Conservation (phyloP, 768 basidiomycete species). For the Trichaptum fuscoviolaceum region DNA sequence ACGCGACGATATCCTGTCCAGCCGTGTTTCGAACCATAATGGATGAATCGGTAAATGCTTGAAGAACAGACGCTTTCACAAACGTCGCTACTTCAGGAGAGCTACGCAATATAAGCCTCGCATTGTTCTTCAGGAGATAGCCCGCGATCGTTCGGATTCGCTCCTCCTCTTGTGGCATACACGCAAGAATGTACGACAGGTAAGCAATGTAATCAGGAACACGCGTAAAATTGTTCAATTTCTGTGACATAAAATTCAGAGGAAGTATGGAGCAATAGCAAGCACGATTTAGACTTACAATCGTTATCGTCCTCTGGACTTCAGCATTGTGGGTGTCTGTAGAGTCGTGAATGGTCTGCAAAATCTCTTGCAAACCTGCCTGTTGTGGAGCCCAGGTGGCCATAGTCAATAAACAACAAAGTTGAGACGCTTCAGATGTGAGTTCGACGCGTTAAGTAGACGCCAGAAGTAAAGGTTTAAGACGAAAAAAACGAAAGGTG, state of each 20-base stretch:
- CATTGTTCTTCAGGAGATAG: conserved; percentile 95
- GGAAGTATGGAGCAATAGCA: background rate
- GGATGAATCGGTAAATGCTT: conserved; percentile 75
- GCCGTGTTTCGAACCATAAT: conserved; percentile 92
- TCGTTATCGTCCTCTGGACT: conserved; percentile 74
- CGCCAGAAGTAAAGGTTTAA: background rate
- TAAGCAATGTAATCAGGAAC: conserved; percentile 94
- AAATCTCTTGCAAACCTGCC: conserved; percentile 85
- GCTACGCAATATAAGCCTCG: conserved; percentile 67
- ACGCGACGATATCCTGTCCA: conserved; percentile 86
- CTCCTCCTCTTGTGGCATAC: conserved; percentile 78
- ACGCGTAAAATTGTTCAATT: conserved; percentile 82
- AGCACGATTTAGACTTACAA: conserved; percentile 42
- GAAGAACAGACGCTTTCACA: conserved; percentile 70
- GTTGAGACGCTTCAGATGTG: conserved; percentile 10
- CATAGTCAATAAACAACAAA: conserved; percentile 29
- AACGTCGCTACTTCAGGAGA: conserved; percentile 63
- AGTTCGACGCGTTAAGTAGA: conserved; percentile 12
- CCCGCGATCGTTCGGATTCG: conserved; percentile 94
- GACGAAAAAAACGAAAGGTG: background rate
- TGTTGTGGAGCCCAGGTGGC: conserved; percentile 79
- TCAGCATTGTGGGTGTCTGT: conserved; percentile 69
- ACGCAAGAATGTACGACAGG: conserved; percentile 87
- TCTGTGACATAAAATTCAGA: conserved; percentile 37
- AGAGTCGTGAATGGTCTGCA: conserved; percentile 87